Base-by-base conservation (phyloP, 768 basidiomycete genomes). In the Suillus weaverae region DNA sequence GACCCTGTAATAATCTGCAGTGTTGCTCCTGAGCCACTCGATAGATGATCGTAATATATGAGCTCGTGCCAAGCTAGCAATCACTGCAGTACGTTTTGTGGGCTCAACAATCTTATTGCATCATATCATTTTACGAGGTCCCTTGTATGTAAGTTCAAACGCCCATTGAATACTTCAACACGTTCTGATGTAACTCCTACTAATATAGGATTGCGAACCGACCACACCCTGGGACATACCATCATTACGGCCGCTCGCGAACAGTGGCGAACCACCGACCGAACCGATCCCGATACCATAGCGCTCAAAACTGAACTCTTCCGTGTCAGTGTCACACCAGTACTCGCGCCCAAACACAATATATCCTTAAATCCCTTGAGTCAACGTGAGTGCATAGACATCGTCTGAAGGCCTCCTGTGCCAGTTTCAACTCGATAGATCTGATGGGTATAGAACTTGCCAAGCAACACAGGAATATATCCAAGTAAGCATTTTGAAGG, bases 201-300 rank as follows among this genome's bases (percentile, higher is more conserved):
- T 9, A 16, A 22, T 22, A 57, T 57, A 26, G 22, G 8, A 10
- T 38, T 26, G 18, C 39, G 38, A 59, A 59, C 39, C 57, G 18
- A 20, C 38, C 38, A 18, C 26, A 39, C 36, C 56, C 56, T 54
- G 22, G 16, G 36, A 9, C 22, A 26, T 26, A 39, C 38, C 22
- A 57, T 57, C 56, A 57, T 22, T 22, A 55, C 20, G 39, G 9
- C 32, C 57, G 57, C 57, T 59, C 26, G 39, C 57, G 57, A 57
- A 57, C 16, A 39, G 38, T 57, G 56, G 38, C 36, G 9, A 59
- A 59, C 57, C 39, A 14, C 57, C 20, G 35, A 38, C 7, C 14
- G 26, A 59, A 18, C 57, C 7, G 26, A 59, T 32, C 38, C 5
- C 2, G n/a, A 14, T 14, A 26, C 11, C 26, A 26, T 11, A 59